These are phyloP conservation scores for Seiridium unicorne DNA, from an alignment of 2,329 filamentous ascomycete genomes.

Conservation along the genomic window DNA sequence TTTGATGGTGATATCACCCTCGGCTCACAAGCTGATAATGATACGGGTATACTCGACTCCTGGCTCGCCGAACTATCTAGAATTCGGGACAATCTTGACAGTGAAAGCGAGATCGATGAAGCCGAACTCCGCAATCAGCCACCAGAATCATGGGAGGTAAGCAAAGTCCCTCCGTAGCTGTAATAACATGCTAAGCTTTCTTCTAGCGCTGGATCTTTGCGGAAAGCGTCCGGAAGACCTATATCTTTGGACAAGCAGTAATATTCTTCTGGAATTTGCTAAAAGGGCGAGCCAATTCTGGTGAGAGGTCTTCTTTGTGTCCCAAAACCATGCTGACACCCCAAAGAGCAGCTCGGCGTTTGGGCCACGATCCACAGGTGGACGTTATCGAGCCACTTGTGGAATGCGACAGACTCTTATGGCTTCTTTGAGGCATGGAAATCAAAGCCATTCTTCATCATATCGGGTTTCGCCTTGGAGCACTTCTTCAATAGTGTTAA, in stretches of 20 bases:
- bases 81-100: constrained; percentile 33
- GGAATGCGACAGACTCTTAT: constrained; percentile 38
- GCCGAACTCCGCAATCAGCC: constrained; percentile 26
- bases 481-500: constrained; percentile 17
- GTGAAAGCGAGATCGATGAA: constrained; percentile 18
- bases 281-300: constrained; percentile 18
- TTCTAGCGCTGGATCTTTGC: constrained; percentile 36
- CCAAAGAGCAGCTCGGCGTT: constrained; percentile 12
- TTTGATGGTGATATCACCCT: constrained; percentile 42
- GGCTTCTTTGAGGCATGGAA: constrained; percentile 42
- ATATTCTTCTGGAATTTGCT: constrained; percentile 33
- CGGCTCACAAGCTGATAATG: constrained; percentile 38
- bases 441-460: constrained; percentile 20
- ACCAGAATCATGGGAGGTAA: constrained; percentile 41
- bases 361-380: constrained; percentile 22
- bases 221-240: constrained; percentile 39
- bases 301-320: constrained; percentile 6
- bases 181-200: neutral
- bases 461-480: constrained; percentile 18
- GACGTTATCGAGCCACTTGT: constrained; percentile 41
- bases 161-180: neutral
- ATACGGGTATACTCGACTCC: constrained; percentile 30
- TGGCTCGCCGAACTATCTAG: constrained; percentile 36
- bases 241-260: constrained; percentile 30
- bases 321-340: neutral